Conservation (phyloP, 495 filamentous ascomycete genomes). For the Neurospora sp. region DNA sequence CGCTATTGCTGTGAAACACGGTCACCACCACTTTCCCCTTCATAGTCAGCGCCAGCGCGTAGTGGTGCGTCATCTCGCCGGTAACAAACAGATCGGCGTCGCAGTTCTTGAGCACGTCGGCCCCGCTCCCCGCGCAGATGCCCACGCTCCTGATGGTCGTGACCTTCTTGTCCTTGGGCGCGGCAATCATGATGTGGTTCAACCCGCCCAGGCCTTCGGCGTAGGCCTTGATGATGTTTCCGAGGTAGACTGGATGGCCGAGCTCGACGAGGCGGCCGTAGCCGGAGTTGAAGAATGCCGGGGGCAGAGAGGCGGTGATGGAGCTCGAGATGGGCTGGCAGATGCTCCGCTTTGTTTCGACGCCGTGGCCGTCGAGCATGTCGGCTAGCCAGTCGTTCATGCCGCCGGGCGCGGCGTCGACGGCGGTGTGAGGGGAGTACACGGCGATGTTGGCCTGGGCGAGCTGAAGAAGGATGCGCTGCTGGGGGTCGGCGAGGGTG, state of each 20-base stretch:
- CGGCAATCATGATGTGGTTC: conserved; percentile 31
- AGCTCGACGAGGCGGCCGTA: conserved; percentile 70
- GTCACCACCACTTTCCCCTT: conserved; percentile 77
- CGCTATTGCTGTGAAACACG: conserved; percentile 85
- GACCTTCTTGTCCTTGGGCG: conserved; percentile 17
- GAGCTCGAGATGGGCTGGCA: conserved; percentile 26
- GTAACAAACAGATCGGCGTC: conserved; percentile 74
- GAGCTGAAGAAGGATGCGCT: conserved; percentile 70
- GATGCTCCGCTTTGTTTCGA: conserved; percentile 22
- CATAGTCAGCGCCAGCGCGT: conserved; percentile 77
- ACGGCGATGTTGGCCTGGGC: conserved; percentile 87
- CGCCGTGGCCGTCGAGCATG: conserved; percentile 42
- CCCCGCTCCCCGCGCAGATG: conserved; percentile 80
- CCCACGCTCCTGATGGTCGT: conserved; percentile 29
- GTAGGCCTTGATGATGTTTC: conserved; percentile 46
- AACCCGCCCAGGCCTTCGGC: conserved; percentile 26
- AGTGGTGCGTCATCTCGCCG: conserved; percentile 88
- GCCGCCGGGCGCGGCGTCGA: conserved; percentile 79
- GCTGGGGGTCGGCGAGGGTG: conserved; percentile 75
- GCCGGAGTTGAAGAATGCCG: conserved; percentile 57
- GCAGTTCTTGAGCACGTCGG: conserved; percentile 57
- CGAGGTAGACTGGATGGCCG: conserved; percentile 44
- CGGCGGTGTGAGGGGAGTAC: conserved; percentile 89
- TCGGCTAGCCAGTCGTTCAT: conserved; percentile 94
- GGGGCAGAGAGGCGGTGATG: conserved; percentile 22